phyloP scores from a whole-genome alignment of 495 filamentous ascomycete species.

The Terfezia claveryi region DNA sequence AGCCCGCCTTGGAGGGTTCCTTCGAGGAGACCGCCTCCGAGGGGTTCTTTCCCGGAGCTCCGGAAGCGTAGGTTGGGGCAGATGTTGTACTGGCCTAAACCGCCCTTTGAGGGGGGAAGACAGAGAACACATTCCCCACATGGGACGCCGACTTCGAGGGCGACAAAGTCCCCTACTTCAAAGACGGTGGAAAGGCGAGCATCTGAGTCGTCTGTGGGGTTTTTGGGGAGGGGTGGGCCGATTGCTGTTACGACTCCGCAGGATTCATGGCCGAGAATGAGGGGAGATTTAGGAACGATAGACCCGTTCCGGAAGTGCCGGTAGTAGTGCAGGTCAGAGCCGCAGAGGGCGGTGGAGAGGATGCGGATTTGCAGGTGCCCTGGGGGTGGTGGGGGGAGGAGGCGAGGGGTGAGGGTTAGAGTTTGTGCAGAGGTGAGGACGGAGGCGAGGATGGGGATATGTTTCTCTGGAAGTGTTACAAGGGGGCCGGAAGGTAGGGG shows the following conservation, averaged over 20 bases:
- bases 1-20: slow-evolving; percentile 78
- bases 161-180: slow-evolving; percentile 55
- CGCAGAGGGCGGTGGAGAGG: slow-evolving; percentile 57
- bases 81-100: slow-evolving; percentile 66
- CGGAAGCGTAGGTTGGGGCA: slow-evolving; percentile 66
- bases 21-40: slow-evolving; percentile 35
- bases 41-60: slow-evolving; percentile 35
- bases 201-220: slow-evolving; percentile 5
- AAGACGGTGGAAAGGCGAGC: neutral
- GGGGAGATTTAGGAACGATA: slow-evolving; percentile 47
- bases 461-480: neutral
- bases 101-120: slow-evolving; percentile 6
- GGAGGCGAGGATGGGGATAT: slow-evolving; percentile 23
- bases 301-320: slow-evolving; percentile 66
- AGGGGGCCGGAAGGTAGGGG: neutral
- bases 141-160: slow-evolving; percentile 66
- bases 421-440: slow-evolving; percentile 36
- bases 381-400: slow-evolving; percentile 24
- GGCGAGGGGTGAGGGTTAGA: slow-evolving; percentile 28
- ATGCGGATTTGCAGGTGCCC: slow-evolving; percentile 53
- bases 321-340: slow-evolving; percentile 72
- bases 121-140: slow-evolving; percentile 57
- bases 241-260: slow-evolving; percentile 45
- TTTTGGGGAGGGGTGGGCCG: slow-evolving; percentile 32
- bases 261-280: slow-evolving; percentile 63